Evolutionary conservation across 2,329 filamentous ascomycete genomes (phyloP).

Genomic region (Fusarium camptoceras): DNA sequence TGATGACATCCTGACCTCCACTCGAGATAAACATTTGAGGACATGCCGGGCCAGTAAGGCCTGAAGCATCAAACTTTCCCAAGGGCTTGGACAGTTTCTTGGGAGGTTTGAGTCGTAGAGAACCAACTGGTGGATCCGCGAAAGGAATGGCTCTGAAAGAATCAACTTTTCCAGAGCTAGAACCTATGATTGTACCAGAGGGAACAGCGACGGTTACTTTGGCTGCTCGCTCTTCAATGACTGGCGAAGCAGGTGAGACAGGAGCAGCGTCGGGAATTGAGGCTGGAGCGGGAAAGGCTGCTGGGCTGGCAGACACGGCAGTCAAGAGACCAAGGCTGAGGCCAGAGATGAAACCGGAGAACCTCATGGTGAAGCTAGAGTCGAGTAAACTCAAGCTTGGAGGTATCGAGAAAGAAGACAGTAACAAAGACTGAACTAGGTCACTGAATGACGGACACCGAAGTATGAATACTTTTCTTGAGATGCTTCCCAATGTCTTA

Average conservation of each 20-base stretch:
- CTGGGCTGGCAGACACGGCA: constrained; percentile 37
- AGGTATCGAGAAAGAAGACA: neutral
- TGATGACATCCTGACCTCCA: constrained; percentile 54
- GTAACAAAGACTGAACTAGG: constrained; percentile 8
- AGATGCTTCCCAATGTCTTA: constrained; percentile 23
- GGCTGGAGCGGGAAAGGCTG: constrained; percentile 26
- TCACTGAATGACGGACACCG: neutral
- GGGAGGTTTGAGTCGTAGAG: constrained; percentile 76
- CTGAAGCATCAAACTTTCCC: constrained; percentile 71
- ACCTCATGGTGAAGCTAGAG: constrained; percentile 34
- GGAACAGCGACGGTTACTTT: constrained; percentile 66
- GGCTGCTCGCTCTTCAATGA: constrained; percentile 57
- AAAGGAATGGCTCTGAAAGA: constrained; percentile 81
- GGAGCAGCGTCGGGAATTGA: neutral
- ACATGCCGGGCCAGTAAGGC: constrained; percentile 67
- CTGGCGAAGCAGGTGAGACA: constrained; percentile 32
- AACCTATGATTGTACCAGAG: constrained; percentile 68
- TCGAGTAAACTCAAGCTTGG: neutral
- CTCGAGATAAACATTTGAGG: constrained; percentile 77
- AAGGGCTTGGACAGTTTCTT: constrained; percentile 65
- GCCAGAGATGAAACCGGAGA: constrained; percentile 22
- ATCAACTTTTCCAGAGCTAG: constrained; percentile 64
- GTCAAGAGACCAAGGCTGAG: constrained; percentile 30
- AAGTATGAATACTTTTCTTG: neutral
- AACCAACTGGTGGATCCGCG: constrained; percentile 74